phyloP scores from a whole-genome alignment of 306 rosid species.

The Benincasa hispida region DNA sequence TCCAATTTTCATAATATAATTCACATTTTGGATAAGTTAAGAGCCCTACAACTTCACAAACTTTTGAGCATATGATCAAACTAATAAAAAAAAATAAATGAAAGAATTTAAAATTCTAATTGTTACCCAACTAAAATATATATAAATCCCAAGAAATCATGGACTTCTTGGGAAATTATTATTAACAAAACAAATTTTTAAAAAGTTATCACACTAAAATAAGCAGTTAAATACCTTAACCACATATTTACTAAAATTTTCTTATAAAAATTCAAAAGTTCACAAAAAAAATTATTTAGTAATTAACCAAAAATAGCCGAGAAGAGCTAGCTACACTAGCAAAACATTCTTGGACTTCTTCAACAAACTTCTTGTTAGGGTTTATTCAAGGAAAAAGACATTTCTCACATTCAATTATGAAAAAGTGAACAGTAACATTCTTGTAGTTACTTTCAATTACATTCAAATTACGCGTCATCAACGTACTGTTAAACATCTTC shows the following conservation, averaged over 20 bases:
- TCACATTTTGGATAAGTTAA: neutral
- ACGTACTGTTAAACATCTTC: neutral
- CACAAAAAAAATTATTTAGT: no score
- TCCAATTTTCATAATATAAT: neutral
- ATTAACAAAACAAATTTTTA: no score
- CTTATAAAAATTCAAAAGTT: no score
- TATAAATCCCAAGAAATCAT: neutral
- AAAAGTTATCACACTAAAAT: neutral
- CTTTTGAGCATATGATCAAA: neutral
- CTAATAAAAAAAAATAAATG: neutral
- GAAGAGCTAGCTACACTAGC: neutral
- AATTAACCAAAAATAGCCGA: neutral
- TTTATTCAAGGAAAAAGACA: neutral
- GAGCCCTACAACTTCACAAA: neutral
- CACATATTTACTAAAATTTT: neutral
- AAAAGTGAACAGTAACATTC: neutral
- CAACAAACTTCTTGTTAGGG: neutral
- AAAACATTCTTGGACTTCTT: neutral
- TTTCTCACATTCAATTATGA: neutral
- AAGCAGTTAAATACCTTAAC: neutral
- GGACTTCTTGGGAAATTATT: neutral
- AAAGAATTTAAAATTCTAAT: neutral
- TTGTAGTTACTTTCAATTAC: neutral
- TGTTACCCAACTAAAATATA: neutral
- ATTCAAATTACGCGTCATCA: neutral